These are phyloP conservation scores for Penicillium sp. DNA, from an alignment of 2,329 filamentous ascomycete species.

Conservation along the genomic window DNA sequence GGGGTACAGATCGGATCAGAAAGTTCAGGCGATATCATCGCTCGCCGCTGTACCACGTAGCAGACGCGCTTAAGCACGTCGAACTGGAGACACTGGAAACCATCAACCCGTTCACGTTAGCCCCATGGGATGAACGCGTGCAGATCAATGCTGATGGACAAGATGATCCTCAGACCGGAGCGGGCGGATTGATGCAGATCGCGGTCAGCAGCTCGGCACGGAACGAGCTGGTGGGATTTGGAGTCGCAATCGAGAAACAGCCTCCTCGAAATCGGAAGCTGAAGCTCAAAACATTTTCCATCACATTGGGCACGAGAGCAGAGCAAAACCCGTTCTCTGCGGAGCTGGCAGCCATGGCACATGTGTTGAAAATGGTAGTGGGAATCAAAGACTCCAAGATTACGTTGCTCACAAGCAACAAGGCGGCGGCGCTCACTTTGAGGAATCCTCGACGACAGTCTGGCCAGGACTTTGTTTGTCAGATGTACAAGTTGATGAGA, in stretches of 20 bases:
- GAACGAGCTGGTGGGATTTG: conserved; percentile 17
- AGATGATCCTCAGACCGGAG: too few relatives aligned
- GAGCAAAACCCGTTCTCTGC: conserved; percentile 25
- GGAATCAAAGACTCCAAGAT: conserved; percentile 21
- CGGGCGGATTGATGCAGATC: conserved; percentile 12
- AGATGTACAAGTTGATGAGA: conserved; percentile 25
- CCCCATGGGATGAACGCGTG: too few relatives aligned
- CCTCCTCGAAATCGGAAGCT: conserved; percentile 28
- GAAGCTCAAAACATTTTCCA: conserved; percentile 20
- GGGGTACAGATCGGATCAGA: too few relatives aligned
- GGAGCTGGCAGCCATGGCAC: conserved; percentile 26
- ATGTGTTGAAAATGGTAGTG: conserved; percentile 16
- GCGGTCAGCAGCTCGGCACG: conserved; percentile 21
- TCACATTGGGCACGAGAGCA: conserved; percentile 19
- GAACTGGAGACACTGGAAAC: neutral
- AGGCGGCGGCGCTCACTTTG: conserved; percentile 24
- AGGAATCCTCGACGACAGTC: conserved; percentile 22
- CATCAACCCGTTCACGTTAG: too few relatives aligned
- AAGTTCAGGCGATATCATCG: too few relatives aligned
- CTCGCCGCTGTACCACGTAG: too few relatives aligned
- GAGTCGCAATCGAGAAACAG: conserved; percentile 28
- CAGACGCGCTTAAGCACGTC: too few relatives aligned
- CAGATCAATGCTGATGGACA: too few relatives aligned
- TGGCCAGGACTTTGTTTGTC: conserved; percentile 18
- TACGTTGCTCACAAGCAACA: conserved; percentile 24